phyloP scores from a whole-genome alignment of 2,329 filamentous ascomycete genomes.

The Zasmidium citrigriseum region DNA sequence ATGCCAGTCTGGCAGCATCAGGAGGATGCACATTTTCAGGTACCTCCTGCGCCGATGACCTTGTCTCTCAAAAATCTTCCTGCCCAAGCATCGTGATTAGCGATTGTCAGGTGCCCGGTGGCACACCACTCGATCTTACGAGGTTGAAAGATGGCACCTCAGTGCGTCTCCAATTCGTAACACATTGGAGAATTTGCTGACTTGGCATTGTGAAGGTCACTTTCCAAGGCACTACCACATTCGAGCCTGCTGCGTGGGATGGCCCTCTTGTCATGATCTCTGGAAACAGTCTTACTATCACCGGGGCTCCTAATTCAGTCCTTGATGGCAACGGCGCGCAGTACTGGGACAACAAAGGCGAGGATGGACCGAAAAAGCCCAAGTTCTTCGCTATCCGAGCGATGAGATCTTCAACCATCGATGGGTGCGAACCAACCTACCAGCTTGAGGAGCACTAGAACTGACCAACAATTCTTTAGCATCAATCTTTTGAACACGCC shows the following conservation, averaged over 20 bases:
- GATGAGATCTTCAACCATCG: constrained; percentile 53
- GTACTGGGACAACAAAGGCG: constrained; percentile 65
- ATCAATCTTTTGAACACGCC: constrained; percentile 58
- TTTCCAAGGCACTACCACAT: constrained; percentile 66
- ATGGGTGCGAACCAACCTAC: no score
- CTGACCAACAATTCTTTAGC: no score
- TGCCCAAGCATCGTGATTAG: no score
- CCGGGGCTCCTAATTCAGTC: constrained; percentile 51
- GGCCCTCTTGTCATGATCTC: constrained; percentile 64
- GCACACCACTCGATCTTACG: constrained; percentile 41
- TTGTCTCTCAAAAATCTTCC: no score
- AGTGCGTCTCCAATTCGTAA: constrained; percentile 34
- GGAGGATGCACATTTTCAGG: no score
- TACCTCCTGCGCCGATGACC: no score
- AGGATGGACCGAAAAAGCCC: constrained; percentile 64
- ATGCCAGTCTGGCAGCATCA: no score
- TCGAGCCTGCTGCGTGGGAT: constrained; percentile 65
- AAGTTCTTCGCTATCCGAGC: constrained; percentile 62
- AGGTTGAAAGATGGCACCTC: constrained; percentile 41
- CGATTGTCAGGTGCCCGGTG: constrained; percentile 9
- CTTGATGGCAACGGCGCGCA: constrained; percentile 58
- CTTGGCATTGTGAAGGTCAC: constrained; percentile 54
- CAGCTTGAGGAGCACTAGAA: no score
- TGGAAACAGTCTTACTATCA: constrained; percentile 57
- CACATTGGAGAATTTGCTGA: background rate